phyloP scores from a whole-genome alignment of 306 rosid genomes.

The Lablab purpureus region DNA sequence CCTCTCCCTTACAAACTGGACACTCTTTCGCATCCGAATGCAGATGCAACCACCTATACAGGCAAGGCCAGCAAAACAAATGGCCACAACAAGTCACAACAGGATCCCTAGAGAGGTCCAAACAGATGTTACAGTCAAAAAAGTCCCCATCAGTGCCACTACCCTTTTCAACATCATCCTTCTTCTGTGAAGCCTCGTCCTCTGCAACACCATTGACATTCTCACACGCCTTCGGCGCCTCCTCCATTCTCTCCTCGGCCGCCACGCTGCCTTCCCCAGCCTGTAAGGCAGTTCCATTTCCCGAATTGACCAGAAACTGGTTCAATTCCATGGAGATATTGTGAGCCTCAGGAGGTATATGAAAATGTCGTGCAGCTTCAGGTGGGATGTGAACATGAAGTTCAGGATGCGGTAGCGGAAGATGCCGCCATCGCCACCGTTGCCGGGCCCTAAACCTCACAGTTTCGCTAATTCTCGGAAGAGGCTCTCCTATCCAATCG shows the following conservation, averaged over 20 bases:
- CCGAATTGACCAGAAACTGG: slow-evolving; percentile 71
- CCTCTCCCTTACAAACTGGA: slow-evolving; percentile 98
- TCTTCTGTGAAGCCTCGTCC: slow-evolving; percentile 63
- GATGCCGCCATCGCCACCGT: slow-evolving; percentile 73
- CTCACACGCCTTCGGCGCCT: slow-evolving; percentile 73
- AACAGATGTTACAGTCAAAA: slow-evolving; percentile 94
- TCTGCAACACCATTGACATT: slow-evolving; percentile 62
- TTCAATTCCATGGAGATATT: slow-evolving; percentile 67
- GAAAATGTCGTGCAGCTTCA: slow-evolving; percentile 49
- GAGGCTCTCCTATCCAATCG: slow-evolving; percentile 63
- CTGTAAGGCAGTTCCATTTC: slow-evolving; percentile 63
- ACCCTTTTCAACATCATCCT: slow-evolving; percentile 74
- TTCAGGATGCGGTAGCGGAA: slow-evolving; percentile 39
- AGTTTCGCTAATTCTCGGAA: slow-evolving; percentile 62
- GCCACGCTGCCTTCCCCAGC: slow-evolving; percentile 92
- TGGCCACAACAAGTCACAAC: slow-evolving; percentile 99
- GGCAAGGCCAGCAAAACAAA: slow-evolving; percentile 93
- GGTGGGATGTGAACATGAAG: slow-evolving; percentile 51
- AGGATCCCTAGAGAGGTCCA: slow-evolving; percentile 89
- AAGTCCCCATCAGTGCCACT: slow-evolving; percentile 79
- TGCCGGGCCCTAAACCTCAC: slow-evolving; percentile 65
- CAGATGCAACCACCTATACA: slow-evolving; percentile 85
- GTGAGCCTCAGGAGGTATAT: slow-evolving; percentile 54
- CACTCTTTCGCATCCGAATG: slow-evolving; percentile 93
- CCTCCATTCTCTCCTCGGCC: slow-evolving; percentile 71